Evolutionary conservation across 768 basidiomycete species (phyloP).

Genomic region (Lactarius trivialis): DNA sequence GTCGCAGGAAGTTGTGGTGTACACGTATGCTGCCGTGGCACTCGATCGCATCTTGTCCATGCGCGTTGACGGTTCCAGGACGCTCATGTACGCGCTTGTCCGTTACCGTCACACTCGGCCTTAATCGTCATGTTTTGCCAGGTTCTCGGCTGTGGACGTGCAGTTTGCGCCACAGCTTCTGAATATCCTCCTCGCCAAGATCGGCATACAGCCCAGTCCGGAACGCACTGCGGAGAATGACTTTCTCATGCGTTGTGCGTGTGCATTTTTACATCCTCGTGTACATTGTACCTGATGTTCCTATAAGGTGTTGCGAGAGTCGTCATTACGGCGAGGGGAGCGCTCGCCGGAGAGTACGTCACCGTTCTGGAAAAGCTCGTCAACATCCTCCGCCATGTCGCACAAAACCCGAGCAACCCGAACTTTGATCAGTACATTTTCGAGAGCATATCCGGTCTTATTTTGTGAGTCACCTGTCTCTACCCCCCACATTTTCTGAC

Average conservation of each 20-base stretch:
- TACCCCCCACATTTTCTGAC: not conserved
- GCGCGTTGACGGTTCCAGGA: conserved; percentile 52
- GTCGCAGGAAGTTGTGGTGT: conserved; percentile 84
- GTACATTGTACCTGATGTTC: not conserved
- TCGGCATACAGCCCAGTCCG: conserved; percentile 71
- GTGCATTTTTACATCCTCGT: conserved; percentile 2
- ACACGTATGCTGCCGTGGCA: conserved; percentile 96
- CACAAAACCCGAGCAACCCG: conserved; percentile 95
- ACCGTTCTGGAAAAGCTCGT: conserved; percentile 68
- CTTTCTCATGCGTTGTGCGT: conserved; percentile 92
- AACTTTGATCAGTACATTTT: conserved; percentile 97
- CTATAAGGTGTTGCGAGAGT: conserved; percentile 88
- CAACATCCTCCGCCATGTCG: conserved; percentile 76
- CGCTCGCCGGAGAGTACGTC: conserved; percentile 62
- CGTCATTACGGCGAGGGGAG: conserved; percentile 80
- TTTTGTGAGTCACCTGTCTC: conserved; percentile 74
- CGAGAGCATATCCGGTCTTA: conserved; percentile 89
- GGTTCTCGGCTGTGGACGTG: conserved; percentile 85
- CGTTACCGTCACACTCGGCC: not conserved
- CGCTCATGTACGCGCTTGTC: conserved; percentile 54
- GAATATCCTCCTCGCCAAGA: conserved; percentile 65
- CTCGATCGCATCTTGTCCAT: conserved; percentile 93
- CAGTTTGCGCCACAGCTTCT: conserved; percentile 72
- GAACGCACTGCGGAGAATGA: conserved; percentile 97
- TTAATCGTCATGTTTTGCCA: conserved; percentile 29